These are phyloP conservation scores for Backusella mclennaniae DNA, from an alignment of 192 early-diverging fungal genomes.

Conservation along the genomic window DNA sequence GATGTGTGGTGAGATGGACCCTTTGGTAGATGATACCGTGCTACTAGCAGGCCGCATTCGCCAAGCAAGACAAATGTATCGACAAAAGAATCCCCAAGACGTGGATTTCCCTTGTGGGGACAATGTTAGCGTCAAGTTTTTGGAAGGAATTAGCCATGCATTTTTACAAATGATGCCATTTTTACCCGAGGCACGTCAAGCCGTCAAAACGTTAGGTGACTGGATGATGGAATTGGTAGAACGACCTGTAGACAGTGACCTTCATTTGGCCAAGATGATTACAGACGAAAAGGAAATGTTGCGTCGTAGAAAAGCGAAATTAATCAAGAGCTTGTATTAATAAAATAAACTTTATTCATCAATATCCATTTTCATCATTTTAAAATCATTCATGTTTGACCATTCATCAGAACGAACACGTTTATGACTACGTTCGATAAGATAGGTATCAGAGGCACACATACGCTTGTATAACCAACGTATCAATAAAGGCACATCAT, in stretches of 20 bases:
- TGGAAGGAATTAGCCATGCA: slow-evolving; percentile 68
- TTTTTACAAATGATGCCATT: slow-evolving; percentile 70
- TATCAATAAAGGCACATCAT: slow-evolving; percentile 14
- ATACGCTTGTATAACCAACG: slow-evolving; percentile 23
- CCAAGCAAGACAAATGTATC: slow-evolving; percentile 72
- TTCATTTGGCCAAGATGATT: slow-evolving; percentile 31
- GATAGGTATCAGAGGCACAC: neutral
- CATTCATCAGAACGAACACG: neutral
- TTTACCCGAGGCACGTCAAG: slow-evolving; percentile 66
- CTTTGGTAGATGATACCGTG: slow-evolving; percentile 95
- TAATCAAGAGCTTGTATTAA: slow-evolving; percentile 32
- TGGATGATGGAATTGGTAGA: slow-evolving; percentile 28
- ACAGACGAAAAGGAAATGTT: slow-evolving; percentile 41
- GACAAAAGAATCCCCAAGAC: slow-evolving; percentile 31
- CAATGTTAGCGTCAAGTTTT: slow-evolving; percentile 66
- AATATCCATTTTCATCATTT: slow-evolving; percentile 9
- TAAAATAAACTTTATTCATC: neutral
- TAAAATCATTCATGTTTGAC: neutral
- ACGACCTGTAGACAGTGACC: neutral
- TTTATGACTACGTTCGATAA: neutral
- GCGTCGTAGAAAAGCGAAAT: slow-evolving; percentile 22
- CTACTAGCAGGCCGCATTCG: slow-evolving; percentile 86
- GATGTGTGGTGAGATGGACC: slow-evolving; percentile 95
- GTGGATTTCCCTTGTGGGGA: slow-evolving; percentile 9
- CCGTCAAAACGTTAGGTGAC: slow-evolving; percentile 42